Evolutionary conservation across 306 rosid genomes (phyloP).

Genomic region (Mucuna pruriens): DNA sequence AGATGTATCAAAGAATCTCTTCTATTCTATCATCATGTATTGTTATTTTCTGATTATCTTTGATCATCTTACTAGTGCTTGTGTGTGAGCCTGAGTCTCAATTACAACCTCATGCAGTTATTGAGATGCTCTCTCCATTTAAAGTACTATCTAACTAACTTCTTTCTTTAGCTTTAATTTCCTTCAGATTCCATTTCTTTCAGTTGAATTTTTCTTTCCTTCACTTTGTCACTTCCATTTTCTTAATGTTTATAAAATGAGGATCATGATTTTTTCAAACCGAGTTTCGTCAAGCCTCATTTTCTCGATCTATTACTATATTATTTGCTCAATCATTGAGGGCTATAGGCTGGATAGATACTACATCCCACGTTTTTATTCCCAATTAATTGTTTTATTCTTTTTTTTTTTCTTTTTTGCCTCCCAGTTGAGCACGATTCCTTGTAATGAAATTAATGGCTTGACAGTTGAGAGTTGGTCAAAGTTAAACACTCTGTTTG

Average conservation of each 20-base stretch:
- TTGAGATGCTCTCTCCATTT: not conserved
- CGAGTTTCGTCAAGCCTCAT: too few species aligned
- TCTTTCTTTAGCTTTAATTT: not conserved
- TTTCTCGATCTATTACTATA: not conserved
- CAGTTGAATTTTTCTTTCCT: not conserved
- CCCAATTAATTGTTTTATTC: too few species aligned
- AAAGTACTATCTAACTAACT: not conserved
- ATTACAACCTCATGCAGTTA: not conserved
- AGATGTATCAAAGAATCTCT: not conserved
- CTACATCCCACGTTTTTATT: too few species aligned
- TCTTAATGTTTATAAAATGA: not conserved
- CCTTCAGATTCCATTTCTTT: not conserved
- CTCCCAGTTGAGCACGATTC: too few species aligned
- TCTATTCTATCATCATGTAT: not conserved
- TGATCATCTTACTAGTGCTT: not conserved
- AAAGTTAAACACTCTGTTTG: too few species aligned
- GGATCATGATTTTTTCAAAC: not conserved
- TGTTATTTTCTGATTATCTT: not conserved
- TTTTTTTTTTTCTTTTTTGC: too few species aligned
- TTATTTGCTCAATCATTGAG: not conserved
- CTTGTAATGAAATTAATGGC: too few species aligned
- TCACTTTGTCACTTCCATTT: not conserved
- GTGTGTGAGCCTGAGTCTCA: not conserved
- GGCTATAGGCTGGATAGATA: not conserved
- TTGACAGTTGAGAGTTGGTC: too few species aligned